These are phyloP conservation scores for Zanthoxylum bungeanum DNA, from an alignment of 345 rosid species.

Conservation along the genomic window DNA sequence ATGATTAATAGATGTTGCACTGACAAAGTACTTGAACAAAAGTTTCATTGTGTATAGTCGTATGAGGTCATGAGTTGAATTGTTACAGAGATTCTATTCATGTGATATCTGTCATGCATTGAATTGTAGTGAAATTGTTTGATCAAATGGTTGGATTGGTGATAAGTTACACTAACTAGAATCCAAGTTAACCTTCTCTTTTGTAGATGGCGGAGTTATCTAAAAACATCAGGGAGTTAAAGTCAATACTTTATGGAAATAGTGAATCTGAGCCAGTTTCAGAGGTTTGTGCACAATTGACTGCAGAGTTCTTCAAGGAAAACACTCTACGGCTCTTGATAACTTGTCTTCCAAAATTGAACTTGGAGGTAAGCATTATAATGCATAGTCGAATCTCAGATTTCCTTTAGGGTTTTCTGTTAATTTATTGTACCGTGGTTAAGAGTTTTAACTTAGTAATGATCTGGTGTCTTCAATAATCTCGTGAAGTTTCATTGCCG, in stretches of 20 bases:
- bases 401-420: not conserved
- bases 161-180: not conserved
- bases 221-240: conserved; percentile 79
- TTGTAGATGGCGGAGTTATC: conserved; percentile 76
- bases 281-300: conserved; percentile 86
- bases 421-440: not conserved
- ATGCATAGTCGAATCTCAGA: not conserved
- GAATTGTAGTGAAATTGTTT: not conserved
- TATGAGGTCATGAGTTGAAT: not conserved
- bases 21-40: not conserved
- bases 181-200: not conserved
- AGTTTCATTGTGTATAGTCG: not conserved
- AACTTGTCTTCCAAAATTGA: conserved; percentile 74
- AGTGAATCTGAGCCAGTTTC: conserved; percentile 95
- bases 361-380: conserved; percentile 62
- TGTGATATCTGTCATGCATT: not conserved
- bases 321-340: conserved; percentile 76
- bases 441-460: not conserved
- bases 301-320: conserved; percentile 92
- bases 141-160: not conserved
- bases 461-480: not conserved
- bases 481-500: not conserved
- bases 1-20: not conserved
- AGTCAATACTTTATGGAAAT: conserved; percentile 85
- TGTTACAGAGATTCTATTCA: not conserved